phyloP scores from a whole-genome alignment of 108 stramenopile species.

The Nitzschia sp. region DNA sequence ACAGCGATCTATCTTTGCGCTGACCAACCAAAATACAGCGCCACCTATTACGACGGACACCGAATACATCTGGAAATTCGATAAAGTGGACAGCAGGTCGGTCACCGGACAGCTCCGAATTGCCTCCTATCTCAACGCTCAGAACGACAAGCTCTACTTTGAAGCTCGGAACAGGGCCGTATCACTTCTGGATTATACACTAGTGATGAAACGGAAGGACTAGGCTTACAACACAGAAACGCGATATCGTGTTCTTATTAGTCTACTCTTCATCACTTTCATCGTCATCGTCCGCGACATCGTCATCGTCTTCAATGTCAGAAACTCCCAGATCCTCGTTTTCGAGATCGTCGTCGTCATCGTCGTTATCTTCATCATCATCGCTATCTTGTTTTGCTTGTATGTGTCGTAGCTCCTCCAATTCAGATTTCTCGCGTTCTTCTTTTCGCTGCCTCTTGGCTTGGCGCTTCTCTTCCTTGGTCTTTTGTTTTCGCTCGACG shows the following conservation, averaged over 20 bases:
- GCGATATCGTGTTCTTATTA: background rate
- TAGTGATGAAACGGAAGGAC: slow-evolving; percentile 39
- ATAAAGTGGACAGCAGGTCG: slow-evolving; percentile 33
- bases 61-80: slow-evolving; percentile 70
- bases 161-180: slow-evolving; percentile 80
- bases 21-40: slow-evolving; percentile 82
- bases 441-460: slow-evolving; percentile 69
- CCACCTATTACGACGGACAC: slow-evolving; percentile 84
- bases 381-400: slow-evolving; percentile 31
- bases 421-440: slow-evolving; percentile 67
- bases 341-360: slow-evolving; percentile 28
- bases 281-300: slow-evolving; percentile 3
- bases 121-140: slow-evolving; percentile 77
- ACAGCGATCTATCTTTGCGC: slow-evolving; percentile 78
- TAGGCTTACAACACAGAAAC: background rate
- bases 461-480: slow-evolving; percentile 75
- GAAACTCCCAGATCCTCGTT: slow-evolving; percentile 32
- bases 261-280: background rate
- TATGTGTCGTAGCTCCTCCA: slow-evolving; percentile 70
- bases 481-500: slow-evolving; percentile 73
- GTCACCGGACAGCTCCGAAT: slow-evolving; percentile 62
- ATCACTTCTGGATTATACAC: slow-evolving; percentile 64
- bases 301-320: slow-evolving; percentile 24
- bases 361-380: slow-evolving; percentile 41
- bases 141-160: slow-evolving; percentile 75